Base-by-base conservation (phyloP, 2,329 filamentous ascomycete genomes). In the Epichloe glyceriae region DNA sequence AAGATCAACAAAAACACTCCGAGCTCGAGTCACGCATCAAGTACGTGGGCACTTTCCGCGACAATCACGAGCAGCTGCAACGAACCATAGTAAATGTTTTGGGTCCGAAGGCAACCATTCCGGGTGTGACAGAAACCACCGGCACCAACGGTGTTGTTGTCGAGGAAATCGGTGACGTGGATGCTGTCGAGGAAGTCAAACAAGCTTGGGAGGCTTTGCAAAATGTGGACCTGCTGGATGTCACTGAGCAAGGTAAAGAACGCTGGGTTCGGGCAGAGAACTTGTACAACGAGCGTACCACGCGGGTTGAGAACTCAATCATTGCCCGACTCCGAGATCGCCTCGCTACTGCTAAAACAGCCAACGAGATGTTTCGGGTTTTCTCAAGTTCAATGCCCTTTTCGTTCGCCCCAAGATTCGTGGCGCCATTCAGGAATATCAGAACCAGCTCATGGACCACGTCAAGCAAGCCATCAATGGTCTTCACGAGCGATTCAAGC, bases 321-420 rank as follows among this genome's bases (percentile, higher is more conserved):
- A 99, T 99, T 65, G 89, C 93, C 35, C 80, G 89, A 50, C 75
- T 98, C 34, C 80, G 93, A 61, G 93, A 98, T 68, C 86, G 93
- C 52, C 77, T 98, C 51, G 93, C 90, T 14, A 95, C 89, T 6
- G 91, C 93, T 12, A 96, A 95, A 74, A 95, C 89, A 55, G 93
- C 93, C 40, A 97, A 95, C 64, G 94, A 98, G 69, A 99, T 98
- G 93, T 99, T 99, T 67, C 86, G 94, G 50, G 93, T 99, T 54
- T 98, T 98, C 67, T 97, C 49, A 97, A 97, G 65, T 99, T 99
- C 78, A 99, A 99, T 64, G 93, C 93, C 2, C 82, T 99, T 33
- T 95, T 99, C 60, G 91, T 99, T 51, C 83, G 93, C 53, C 93
- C 93, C n/a, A 98, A 98, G 75, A 97, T 99, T 70, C 85, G 93